phyloP scores from a whole-genome alignment of 202 grass and related monocot genomes.

The Panicum hallii region DNA sequence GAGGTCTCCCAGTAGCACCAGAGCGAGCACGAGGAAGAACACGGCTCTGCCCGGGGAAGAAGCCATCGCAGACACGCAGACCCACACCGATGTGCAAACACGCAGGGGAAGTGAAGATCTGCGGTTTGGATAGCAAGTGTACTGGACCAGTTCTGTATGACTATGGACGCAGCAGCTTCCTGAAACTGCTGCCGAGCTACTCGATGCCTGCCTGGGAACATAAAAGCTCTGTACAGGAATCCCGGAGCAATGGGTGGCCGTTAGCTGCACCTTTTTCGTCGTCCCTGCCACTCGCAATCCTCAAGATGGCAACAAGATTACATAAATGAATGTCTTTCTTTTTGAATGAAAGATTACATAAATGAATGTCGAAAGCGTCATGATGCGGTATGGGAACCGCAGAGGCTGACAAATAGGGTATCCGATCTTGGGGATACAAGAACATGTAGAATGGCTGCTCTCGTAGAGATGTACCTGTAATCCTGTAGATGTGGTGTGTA shows the following conservation, averaged over 20 bases:
- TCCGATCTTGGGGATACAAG: not conserved
- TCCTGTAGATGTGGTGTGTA: not conserved
- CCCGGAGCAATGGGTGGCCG: constrained; percentile 30
- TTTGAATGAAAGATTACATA: constrained; percentile 17
- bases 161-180: not conserved
- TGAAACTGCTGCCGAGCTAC: constrained; percentile 31
- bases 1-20: constrained; percentile 34
- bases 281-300: not conserved
- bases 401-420: not conserved
- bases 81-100: not conserved
- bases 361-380: constrained; percentile 25
- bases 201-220: not conserved
- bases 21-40: constrained; percentile 23
- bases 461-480: not conserved
- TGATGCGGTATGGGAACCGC: not conserved
- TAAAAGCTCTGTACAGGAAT: not conserved
- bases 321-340: constrained; percentile 21
- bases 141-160: not conserved
- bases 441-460: constrained; percentile 9
- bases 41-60: constrained; percentile 28
- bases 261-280: constrained; percentile 36
- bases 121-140: not conserved
- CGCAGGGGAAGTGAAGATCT: not conserved
- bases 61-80: constrained; percentile 7
- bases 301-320: constrained; percentile 39